Conservation (phyloP, 768 basidiomycete genomes). For the Tylopilus intermedius region DNA sequence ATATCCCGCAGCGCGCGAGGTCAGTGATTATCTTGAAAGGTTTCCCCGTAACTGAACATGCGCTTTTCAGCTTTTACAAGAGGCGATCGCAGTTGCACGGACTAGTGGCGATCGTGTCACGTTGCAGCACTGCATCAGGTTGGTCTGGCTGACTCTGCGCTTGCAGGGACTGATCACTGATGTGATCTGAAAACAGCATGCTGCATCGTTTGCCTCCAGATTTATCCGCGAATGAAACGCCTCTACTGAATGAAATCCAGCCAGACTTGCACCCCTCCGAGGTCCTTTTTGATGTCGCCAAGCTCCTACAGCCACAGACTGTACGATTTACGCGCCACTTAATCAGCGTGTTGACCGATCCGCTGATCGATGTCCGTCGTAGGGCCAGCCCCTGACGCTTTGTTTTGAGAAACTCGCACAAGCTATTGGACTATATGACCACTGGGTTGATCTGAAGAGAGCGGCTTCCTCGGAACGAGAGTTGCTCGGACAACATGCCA, state of each 20-base stretch:
- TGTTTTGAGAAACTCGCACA: slow-evolving; percentile 66
- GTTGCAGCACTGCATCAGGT: slow-evolving; percentile 77
- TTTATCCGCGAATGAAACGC: slow-evolving; percentile 35
- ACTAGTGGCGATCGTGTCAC: slow-evolving; percentile 66
- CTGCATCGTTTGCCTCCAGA: slow-evolving; percentile 63
- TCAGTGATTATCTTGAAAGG: slow-evolving; percentile 22
- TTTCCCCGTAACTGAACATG: background rate
- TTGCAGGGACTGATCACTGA: slow-evolving; percentile 12
- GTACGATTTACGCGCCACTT: slow-evolving; percentile 33
- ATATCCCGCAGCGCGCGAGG: slow-evolving; percentile 63
- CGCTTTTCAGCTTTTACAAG: slow-evolving; percentile 53
- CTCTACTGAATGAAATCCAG: slow-evolving; percentile 66
- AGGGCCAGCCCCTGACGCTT: slow-evolving; percentile 69
- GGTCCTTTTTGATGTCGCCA: slow-evolving; percentile 70
- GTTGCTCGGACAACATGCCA: slow-evolving; percentile 68
- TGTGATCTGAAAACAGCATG: slow-evolving; percentile 41
- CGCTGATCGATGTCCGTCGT: slow-evolving; percentile 9
- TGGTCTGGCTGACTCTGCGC: slow-evolving; percentile 23
- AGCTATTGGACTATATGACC: slow-evolving; percentile 64
- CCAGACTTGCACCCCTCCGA: slow-evolving; percentile 72
- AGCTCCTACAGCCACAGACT: slow-evolving; percentile 63
- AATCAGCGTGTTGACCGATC: background rate
- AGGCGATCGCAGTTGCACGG: slow-evolving; percentile 76
- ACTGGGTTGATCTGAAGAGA: slow-evolving; percentile 60
- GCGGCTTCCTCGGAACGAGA: slow-evolving; percentile 48